A percentile compares a stretch with the other conserved stretches of the same genome.
Evolutionary conservation across 1,139 yeast genomes (phyloP).

Genomic region (Petasospora fabianii): DNA sequence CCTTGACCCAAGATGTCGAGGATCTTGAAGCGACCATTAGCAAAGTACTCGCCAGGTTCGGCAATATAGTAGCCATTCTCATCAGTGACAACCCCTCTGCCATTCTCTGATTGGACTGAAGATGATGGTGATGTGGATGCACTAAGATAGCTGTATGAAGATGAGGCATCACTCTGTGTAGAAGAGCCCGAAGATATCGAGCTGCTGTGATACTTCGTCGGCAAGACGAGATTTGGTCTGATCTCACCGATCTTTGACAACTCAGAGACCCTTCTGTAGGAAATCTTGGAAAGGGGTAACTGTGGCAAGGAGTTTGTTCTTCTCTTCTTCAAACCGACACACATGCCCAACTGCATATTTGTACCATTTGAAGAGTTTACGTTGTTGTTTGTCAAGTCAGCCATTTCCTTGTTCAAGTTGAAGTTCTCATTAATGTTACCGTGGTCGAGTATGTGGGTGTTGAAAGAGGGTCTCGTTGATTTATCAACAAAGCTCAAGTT

Average conservation of each 20-base stretch:
- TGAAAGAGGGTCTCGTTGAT: too few species aligned
- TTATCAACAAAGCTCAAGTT: too few species aligned
- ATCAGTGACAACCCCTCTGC: constrained; percentile 39
- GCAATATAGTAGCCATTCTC: constrained; percentile 83
- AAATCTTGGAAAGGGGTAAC: constrained; percentile 46
- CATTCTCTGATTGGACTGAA: constrained; percentile 15
- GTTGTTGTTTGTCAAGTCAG: not conserved
- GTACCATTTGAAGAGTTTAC: not conserved
- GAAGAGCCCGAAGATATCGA: constrained; percentile 10
- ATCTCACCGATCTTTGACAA: constrained; percentile 36
- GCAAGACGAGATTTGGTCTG: constrained; percentile 31
- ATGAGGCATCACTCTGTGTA: constrained; percentile 4
- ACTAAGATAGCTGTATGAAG: constrained; percentile 16
- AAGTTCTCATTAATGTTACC: constrained; percentile 13
- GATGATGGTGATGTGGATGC: constrained; percentile 21
- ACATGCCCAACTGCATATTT: constrained; percentile 11
- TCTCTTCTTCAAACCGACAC: constrained; percentile 40
- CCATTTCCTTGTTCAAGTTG: constrained; percentile 14
- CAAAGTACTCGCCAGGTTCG: constrained; percentile 54
- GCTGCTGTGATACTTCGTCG: constrained; percentile 3
- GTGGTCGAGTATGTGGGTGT: constrained; percentile 6
- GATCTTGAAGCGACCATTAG: constrained; percentile 64
- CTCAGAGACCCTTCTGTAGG: constrained; percentile 31
- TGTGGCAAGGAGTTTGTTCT: constrained; percentile 73
- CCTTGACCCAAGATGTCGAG: constrained; percentile 86